A percentile compares a stretch with the other conserved stretches of the same genome.
phyloP scores from a whole-genome alignment of 257 asterid genomes.

The Solanum sejunctum region DNA sequence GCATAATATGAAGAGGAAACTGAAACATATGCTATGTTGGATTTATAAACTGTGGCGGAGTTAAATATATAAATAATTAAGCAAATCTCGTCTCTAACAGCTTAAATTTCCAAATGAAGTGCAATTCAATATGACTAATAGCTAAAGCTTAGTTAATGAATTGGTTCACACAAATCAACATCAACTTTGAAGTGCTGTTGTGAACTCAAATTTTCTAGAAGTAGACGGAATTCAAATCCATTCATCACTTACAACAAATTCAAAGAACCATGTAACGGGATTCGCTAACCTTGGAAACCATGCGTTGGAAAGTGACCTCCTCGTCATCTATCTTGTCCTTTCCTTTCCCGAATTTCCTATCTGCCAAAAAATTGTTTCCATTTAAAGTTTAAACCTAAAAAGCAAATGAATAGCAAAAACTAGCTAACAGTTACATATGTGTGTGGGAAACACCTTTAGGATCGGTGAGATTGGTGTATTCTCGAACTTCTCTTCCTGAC shows the following conservation, averaged over 20 bases:
- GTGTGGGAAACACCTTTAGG: constrained; percentile 51
- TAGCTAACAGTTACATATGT: background rate
- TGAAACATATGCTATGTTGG: background rate
- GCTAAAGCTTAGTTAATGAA: background rate
- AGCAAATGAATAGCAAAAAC: background rate
- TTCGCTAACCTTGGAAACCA: constrained; percentile 97
- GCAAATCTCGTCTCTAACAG: background rate
- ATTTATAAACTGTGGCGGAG: background rate
- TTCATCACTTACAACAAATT: background rate
- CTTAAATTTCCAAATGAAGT: background rate
- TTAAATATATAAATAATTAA: background rate
- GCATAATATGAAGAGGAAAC: too few relatives aligned
- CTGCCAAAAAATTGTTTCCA: constrained; percentile 19
- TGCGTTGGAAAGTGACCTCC: constrained; percentile 89
- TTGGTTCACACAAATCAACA: background rate
- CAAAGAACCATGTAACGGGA: constrained; percentile 4
- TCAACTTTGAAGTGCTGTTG: background rate
- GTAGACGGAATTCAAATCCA: background rate
- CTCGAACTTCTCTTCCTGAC: constrained; percentile 97
- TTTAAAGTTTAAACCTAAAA: background rate
- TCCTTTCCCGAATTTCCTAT: constrained; percentile 75
- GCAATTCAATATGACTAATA: background rate
- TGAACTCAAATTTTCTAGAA: background rate
- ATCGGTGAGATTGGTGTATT: constrained; percentile 88
- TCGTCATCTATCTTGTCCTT: constrained; percentile 78